Evolutionary conservation across 129 eudicot species (phyloP).

Genomic region (Gnaphalium uliginosum): DNA sequence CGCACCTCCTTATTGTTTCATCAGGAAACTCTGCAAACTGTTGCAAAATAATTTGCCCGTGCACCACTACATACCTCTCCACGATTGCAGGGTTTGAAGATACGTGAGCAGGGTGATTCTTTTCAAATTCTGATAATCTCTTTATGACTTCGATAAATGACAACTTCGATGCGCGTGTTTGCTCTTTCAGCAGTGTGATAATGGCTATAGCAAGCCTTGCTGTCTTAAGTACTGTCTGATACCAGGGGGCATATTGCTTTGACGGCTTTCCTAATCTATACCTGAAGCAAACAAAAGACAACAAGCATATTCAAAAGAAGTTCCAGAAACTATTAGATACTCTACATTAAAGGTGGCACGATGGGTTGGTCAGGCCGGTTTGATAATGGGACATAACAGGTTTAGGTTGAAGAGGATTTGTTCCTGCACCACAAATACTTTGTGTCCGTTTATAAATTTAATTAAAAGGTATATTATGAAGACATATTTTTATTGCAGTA

Average conservation of each 20-base stretch:
- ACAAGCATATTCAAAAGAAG: constrained; percentile 5
- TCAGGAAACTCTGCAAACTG: constrained; percentile 91
- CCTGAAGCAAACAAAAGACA: constrained; percentile 51
- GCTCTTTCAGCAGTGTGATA: constrained; percentile 88
- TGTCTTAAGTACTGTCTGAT: constrained; percentile 85
- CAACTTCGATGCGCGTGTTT: constrained; percentile 81
- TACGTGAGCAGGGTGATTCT: constrained; percentile 75
- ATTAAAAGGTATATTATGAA: too few relatives aligned
- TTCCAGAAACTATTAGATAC: background rate
- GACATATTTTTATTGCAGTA: too few relatives aligned
- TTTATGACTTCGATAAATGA: constrained; percentile 77
- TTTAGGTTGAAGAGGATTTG: too few relatives aligned
- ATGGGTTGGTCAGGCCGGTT: background rate
- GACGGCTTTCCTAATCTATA: constrained; percentile 96
- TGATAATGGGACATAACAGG: background rate
- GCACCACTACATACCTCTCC: constrained; percentile 85
- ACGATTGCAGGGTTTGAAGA: constrained; percentile 64
- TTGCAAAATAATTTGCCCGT: constrained; percentile 91
- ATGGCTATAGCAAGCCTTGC: constrained; percentile 76
- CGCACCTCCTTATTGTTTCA: constrained; percentile 61
- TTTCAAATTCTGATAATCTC: constrained; percentile 64
- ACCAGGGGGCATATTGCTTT: constrained; percentile 94
- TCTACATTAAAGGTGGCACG: constrained; percentile 3
- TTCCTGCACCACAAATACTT: too few relatives aligned
- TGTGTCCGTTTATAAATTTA: too few relatives aligned